phyloP scores from a whole-genome alignment of 1,139 yeast genomes.

The Spathaspora sp. region DNA sequence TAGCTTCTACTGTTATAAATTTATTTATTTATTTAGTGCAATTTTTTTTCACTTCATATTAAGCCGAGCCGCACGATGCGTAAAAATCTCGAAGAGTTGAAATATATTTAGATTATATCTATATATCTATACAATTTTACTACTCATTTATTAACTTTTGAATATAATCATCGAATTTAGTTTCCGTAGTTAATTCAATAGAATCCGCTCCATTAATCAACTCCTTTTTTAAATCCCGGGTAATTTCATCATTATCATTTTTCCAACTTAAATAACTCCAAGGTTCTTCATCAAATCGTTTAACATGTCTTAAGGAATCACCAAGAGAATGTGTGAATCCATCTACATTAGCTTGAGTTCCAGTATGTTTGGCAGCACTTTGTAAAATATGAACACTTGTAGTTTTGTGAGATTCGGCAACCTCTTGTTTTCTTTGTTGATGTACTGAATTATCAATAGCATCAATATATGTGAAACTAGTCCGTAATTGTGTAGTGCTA shows the following conservation, averaged over 20 bases:
- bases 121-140: background rate
- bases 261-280: conserved; percentile 52
- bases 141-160: conserved; percentile 10
- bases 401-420: conserved; percentile 11
- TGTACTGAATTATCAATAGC: conserved; percentile 34
- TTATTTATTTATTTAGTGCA: background rate
- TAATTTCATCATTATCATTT: conserved; percentile 35
- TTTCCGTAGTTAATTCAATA: conserved; percentile 24
- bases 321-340: conserved; percentile 76
- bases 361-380: conserved; percentile 46
- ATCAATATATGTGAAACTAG: conserved; percentile 78
- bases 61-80: conserved; percentile 6
- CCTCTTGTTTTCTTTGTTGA: conserved; percentile 22
- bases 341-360: conserved; percentile 59
- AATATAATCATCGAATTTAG: conserved; percentile 32
- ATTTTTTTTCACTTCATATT: background rate
- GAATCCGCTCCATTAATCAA: conserved; percentile 23
- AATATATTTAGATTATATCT: too few species aligned
- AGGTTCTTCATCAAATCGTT: conserved; percentile 73
- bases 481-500: conserved; percentile 75
- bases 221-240: conserved; percentile 28
- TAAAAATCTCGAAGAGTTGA: background rate
- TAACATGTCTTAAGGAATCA: conserved; percentile 74
- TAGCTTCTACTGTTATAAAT: background rate
- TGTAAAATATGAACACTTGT: conserved; percentile 47